phyloP scores from a whole-genome alignment of 805 yeast species.

The Candida caryicola region DNA sequence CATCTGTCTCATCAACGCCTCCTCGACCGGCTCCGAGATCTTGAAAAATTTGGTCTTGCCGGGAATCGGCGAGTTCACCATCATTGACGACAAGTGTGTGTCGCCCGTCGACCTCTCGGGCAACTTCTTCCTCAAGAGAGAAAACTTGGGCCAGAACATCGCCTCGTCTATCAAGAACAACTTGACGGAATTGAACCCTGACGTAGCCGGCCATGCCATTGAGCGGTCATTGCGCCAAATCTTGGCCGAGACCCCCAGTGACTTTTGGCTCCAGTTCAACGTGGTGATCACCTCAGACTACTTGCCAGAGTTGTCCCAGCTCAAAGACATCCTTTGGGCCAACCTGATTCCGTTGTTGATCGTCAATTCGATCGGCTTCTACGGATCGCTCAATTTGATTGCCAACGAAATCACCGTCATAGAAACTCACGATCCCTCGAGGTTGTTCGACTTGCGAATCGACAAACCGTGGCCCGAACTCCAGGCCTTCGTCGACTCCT shows the following conservation, averaged over 20 bases:
- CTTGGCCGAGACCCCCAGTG: slow-evolving; percentile 7
- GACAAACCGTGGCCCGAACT: slow-evolving; percentile 74
- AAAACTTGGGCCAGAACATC: slow-evolving; percentile 41
- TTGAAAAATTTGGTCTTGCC: slow-evolving; percentile 78
- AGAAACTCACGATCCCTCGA: slow-evolving; percentile 68
- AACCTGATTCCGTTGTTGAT: slow-evolving; percentile 53
- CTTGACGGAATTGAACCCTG: slow-evolving; percentile 60
- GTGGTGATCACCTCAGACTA: slow-evolving; percentile 46
- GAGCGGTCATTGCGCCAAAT: slow-evolving; percentile 12
- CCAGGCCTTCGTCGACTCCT: slow-evolving; percentile 44
- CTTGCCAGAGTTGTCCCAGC: slow-evolving; percentile 17
- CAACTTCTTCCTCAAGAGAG: slow-evolving; percentile 58
- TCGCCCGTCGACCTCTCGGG: slow-evolving; percentile 44
- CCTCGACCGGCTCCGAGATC: slow-evolving; percentile 61
- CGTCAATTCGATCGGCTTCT: slow-evolving; percentile 58
- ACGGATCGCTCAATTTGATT: slow-evolving; percentile 54
- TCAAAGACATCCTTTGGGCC: slow-evolving; percentile 41
- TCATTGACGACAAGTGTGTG: slow-evolving; percentile 50
- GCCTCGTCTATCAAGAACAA: slow-evolving; percentile 39
- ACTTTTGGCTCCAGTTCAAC: slow-evolving; percentile 49
- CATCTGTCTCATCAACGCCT: slow-evolving; percentile 59
- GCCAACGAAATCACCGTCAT: slow-evolving; percentile 61
- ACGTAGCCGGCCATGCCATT: slow-evolving; percentile 41
- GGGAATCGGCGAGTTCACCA: slow-evolving; percentile 60
- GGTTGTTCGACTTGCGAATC: slow-evolving; percentile 62